These are phyloP conservation scores for Talaromyces borbonicus DNA, from an alignment of 495 filamentous ascomycete genomes.

Conservation along the genomic window DNA sequence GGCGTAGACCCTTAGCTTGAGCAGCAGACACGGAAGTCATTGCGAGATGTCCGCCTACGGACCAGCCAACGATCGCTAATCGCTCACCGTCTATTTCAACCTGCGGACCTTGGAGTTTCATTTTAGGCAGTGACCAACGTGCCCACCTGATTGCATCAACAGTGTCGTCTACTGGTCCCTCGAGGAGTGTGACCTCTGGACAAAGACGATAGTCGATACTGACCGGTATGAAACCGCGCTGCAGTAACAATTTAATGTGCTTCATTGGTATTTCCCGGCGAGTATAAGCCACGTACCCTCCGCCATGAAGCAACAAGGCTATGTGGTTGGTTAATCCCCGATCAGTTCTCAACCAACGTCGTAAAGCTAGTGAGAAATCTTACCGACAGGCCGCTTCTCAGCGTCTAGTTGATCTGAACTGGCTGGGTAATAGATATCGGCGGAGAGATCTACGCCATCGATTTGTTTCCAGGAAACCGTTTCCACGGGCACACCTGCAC, in stretches of 20 bases:
- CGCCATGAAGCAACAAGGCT: conserved; percentile 52
- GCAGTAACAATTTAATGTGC: conserved; percentile 31
- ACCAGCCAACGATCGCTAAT: conserved; percentile 48
- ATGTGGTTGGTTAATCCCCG: too few relatives aligned
- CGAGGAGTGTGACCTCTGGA: conserved; percentile 37
- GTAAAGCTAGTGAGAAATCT: not conserved
- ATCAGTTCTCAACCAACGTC: too few relatives aligned
- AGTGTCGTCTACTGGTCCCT: conserved; percentile 43
- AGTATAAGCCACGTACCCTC: conserved; percentile 38
- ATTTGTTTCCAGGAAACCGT: conserved; percentile 24
- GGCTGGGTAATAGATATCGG: conserved; percentile 37
- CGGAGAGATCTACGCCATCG: conserved; percentile 19
- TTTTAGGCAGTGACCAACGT: conserved; percentile 26
- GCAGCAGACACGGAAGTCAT: conserved; percentile 38
- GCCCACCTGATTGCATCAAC: conserved; percentile 38
- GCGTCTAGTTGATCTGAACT: not conserved
- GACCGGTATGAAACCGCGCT: conserved; percentile 38
- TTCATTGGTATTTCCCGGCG: conserved; percentile 32
- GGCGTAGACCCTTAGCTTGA: conserved; percentile 14
- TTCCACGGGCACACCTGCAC: conserved; percentile 6
- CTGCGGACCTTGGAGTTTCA: conserved; percentile 13
- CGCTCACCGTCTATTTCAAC: conserved; percentile 24
- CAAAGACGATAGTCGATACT: conserved; percentile 48
- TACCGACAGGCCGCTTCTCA: not conserved
- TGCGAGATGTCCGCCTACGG: conserved; percentile 43